phyloP scores from a whole-genome alignment of 345 rosid genomes.

The Linum lewisii region DNA sequence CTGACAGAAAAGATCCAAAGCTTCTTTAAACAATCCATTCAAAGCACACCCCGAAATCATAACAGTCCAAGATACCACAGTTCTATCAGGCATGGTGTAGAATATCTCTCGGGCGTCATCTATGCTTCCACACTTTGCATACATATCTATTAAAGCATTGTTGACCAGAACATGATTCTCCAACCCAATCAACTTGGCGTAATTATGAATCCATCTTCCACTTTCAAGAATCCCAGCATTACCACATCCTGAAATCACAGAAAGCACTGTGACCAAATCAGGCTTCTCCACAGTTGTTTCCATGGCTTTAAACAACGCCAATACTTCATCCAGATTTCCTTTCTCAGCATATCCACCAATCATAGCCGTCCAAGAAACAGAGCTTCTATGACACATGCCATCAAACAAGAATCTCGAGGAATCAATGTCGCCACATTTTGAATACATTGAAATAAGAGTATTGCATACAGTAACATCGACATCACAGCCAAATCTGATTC shows the following conservation, averaged over 20 bases:
- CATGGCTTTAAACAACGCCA: slow-evolving; percentile 43
- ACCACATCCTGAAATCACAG: slow-evolving; percentile 54
- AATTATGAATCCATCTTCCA: slow-evolving; percentile 49
- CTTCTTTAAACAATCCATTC: slow-evolving; percentile 39
- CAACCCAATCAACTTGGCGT: slow-evolving; percentile 25
- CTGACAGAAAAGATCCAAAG: slow-evolving; percentile 35
- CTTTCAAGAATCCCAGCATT: slow-evolving; percentile 41
- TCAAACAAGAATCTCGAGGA: slow-evolving; percentile 52
- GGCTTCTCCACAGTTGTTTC: slow-evolving; percentile 34
- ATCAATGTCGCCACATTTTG: slow-evolving; percentile 34
- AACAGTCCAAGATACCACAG: slow-evolving; percentile 57
- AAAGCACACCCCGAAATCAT: slow-evolving; percentile 60
- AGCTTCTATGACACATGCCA: slow-evolving; percentile 29
- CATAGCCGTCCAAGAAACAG: slow-evolving; percentile 83
- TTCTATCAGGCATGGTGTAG: slow-evolving; percentile 30
- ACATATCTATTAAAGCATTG: slow-evolving; percentile 61
- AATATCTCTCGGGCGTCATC: slow-evolving; percentile 40
- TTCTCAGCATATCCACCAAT: slow-evolving; percentile 61
- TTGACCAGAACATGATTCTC: slow-evolving; percentile 35
- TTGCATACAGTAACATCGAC: slow-evolving; percentile 26
- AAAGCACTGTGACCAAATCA: slow-evolving; percentile 49
- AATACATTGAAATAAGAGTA: no score
- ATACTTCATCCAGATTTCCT: slow-evolving; percentile 51
- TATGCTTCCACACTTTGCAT: slow-evolving; percentile 55
- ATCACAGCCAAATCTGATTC: slow-evolving; percentile 36